A percentile compares a stretch with the other conserved stretches of the same genome.
Conservation (phyloP, 139 green algal species). For the Auxenochlorella protothecoides region DNA sequence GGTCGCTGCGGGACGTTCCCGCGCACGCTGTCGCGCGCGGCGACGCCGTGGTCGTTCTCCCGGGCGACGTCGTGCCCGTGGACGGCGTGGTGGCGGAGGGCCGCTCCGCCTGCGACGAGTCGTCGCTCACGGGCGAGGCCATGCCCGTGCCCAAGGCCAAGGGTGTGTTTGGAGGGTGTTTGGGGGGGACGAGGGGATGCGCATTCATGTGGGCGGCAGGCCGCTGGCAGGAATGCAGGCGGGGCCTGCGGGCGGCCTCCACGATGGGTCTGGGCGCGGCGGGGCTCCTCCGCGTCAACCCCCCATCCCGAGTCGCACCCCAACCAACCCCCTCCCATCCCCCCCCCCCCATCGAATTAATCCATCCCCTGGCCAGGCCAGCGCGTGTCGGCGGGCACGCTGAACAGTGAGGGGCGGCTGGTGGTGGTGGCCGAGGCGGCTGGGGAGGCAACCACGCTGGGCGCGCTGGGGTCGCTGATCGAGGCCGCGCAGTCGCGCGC, state of each 20-base stretch:
- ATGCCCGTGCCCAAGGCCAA: slow-evolving; percentile 59
- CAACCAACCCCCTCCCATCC: too few relatives aligned
- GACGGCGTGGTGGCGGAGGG: slow-evolving; percentile 66
- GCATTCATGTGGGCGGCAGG: too few relatives aligned
- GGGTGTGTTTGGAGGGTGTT: not conserved
- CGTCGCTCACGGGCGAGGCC: slow-evolving; percentile 72
- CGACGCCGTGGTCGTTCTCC: slow-evolving; percentile 64
- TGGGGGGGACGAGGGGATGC: too few relatives aligned
- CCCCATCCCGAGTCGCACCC: too few relatives aligned
- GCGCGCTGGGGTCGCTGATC: too few relatives aligned
- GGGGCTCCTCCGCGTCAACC: too few relatives aligned
- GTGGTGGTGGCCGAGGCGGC: slow-evolving; percentile 57
- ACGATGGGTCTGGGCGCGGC: too few relatives aligned
- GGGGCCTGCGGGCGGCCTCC: too few relatives aligned
- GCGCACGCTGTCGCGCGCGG: slow-evolving; percentile 50
- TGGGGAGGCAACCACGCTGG: not conserved
- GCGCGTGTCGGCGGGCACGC: too few relatives aligned
- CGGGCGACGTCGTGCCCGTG: slow-evolving; percentile 74
- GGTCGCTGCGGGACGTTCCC: slow-evolving; percentile 45
- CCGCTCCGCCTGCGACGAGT: slow-evolving; percentile 58
- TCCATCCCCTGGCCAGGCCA: too few relatives aligned
- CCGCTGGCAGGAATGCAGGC: too few relatives aligned
- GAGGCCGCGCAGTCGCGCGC: slow-evolving; percentile 38
- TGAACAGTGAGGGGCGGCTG: slow-evolving; percentile 15
- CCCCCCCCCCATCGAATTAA: too few relatives aligned